Base-by-base conservation (phyloP, 129 eudicot species). In the Sambucus nigra region DNA sequence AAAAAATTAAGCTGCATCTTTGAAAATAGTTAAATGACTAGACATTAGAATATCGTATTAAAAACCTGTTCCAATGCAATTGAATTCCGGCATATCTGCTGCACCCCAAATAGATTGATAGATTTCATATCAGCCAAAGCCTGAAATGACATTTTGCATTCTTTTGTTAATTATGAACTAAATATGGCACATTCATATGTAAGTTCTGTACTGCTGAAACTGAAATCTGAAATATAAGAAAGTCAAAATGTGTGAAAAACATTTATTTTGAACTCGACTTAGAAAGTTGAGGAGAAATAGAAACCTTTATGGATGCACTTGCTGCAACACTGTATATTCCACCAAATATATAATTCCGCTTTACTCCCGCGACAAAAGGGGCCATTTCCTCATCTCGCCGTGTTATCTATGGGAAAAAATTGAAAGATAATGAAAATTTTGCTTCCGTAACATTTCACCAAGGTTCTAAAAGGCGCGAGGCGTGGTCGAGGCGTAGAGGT, bases 81-180 rank as follows among this genome's bases (percentile, higher is more conserved):
- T 57, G 96, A 86, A 59, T 92, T 82, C 59, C 99, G 83, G 33
- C 96, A 86, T 77, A 92, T 86, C 77, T 92, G 99, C 67, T 92
- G 99, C 57, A 92, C 99, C 40, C 99, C 99, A 71, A 92, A 82
- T 47, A 86, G 99, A 75, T 92, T 92, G 73, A 92, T 86, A 54
- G 75, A 80, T 66, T 73, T 86, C 73, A 92, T 86, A 49, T 82
- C 94, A 42, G 83, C 84, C 84, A 92, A 70, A 46, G 92, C 96
- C 99, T 92, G 65, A 67, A 4, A 70, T 47, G 53, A 47, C 33
- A 56, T n/a, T 40, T 49, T 33, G 21, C 20, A 38, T 12, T 41
- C 21, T 65, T 4, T 62, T 40, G 21, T 51, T 61, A 58, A 41
- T 61, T 31, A 39, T n/a, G 66, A 74, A 31, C 17, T 8, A 41